phyloP scores from a whole-genome alignment of 148 eudicot species.

The Linanthus parryae region DNA sequence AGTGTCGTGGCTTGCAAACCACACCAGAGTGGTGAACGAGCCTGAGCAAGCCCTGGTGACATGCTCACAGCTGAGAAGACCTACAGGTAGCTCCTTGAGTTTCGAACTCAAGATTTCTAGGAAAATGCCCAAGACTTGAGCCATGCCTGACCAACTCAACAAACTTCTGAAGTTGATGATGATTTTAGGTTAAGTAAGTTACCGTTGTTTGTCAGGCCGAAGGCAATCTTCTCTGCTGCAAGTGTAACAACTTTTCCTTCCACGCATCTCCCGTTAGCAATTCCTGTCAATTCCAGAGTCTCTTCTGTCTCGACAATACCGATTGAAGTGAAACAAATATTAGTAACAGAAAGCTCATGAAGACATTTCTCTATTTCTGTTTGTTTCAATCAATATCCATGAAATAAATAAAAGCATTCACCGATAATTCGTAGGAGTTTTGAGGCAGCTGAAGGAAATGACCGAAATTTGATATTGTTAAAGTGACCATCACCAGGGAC shows the following conservation, averaged over 20 bases:
- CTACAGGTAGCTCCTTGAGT: too few species aligned
- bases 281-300: conserved; percentile 28
- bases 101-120: too few species aligned
- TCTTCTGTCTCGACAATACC: conserved; percentile 36
- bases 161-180: too few species aligned
- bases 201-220: conserved; percentile 63
- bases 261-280: conserved; percentile 43
- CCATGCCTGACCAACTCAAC: not conserved
- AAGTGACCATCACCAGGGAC: conserved; percentile 37
- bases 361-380: not conserved
- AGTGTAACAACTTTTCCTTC: conserved; percentile 20
- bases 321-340: not conserved
- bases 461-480: conserved; percentile 46
- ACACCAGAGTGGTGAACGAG: too few species aligned
- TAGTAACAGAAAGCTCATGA: not conserved
- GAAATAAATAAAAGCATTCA: not conserved
- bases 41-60: too few species aligned
- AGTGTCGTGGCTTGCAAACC: too few species aligned
- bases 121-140: not conserved
- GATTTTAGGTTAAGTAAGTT: not conserved
- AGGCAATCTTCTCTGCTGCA: conserved; percentile 22
- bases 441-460: conserved; percentile 26
- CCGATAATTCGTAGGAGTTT: conserved; percentile 37
- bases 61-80: too few species aligned
- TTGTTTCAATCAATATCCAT: not conserved